Evolutionary conservation across 1,284 basidiomycete species (phyloP).

Genomic region (Xerocomus minutiporus): DNA sequence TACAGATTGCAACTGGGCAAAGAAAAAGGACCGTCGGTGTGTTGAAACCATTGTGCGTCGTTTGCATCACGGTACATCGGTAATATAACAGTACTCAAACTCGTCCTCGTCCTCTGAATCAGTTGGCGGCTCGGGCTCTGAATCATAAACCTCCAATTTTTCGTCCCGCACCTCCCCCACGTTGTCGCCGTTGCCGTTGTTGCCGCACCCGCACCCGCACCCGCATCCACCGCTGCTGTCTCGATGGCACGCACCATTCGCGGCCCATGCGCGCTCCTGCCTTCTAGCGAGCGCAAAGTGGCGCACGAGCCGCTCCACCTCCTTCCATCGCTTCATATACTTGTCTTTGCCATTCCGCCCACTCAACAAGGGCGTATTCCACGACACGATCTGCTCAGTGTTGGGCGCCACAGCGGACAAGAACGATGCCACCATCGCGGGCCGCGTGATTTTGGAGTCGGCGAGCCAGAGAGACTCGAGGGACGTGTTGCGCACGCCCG

Average conservation of each 20-base stretch:
- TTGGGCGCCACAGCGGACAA: slow-evolving; percentile 29
- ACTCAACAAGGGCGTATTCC: slow-evolving; percentile 29
- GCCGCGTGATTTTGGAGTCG: slow-evolving; percentile 26
- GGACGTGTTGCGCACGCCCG: slow-evolving; percentile 24
- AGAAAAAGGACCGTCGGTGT: not conserved
- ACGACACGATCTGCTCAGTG: slow-evolving; percentile 24
- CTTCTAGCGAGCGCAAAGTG: slow-evolving; percentile 23
- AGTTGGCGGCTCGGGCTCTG: slow-evolving; percentile 21
- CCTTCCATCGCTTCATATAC: slow-evolving; percentile 23
- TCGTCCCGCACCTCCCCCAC: slow-evolving; percentile 8
- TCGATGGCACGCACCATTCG: not conserved
- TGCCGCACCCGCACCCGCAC: not conserved
- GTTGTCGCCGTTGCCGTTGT: not conserved
- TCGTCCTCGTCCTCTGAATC: slow-evolving; percentile 28
- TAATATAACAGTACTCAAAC: slow-evolving; percentile 25
- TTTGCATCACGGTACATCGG: not conserved
- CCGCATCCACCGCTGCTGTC: not conserved
- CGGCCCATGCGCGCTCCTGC: slow-evolving; percentile 22
- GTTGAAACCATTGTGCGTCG: not conserved
- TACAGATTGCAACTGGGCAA: not conserved
- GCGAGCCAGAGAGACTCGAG: slow-evolving; percentile 27
- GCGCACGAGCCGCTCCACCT: slow-evolving; percentile 22
- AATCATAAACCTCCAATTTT: slow-evolving; percentile 16
- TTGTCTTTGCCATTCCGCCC: slow-evolving; percentile 20
- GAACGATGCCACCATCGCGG: slow-evolving; percentile 25